Evolutionary conservation across 208 protist species (phyloP).

Genomic region (Trypanosoma congolense): DNA sequence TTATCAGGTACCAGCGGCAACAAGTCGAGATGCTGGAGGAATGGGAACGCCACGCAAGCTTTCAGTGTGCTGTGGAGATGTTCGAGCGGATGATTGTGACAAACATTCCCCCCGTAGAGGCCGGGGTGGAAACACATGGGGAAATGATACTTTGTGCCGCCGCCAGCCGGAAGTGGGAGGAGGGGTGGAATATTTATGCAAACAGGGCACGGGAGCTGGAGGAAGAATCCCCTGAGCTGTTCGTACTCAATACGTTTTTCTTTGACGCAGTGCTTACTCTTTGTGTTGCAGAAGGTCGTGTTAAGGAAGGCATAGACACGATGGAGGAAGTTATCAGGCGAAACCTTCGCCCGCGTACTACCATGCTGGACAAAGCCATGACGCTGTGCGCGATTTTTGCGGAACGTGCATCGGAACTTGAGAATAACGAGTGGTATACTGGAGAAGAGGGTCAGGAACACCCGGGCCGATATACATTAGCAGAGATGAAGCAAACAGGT

Average conservation of each 20-base stretch:
- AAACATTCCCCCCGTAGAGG: constrained; percentile 85
- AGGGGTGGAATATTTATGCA: constrained; percentile 74
- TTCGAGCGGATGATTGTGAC: constrained; percentile 88
- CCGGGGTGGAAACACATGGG: constrained; percentile 78
- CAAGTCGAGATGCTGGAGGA: constrained; percentile 74
- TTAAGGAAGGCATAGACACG: constrained; percentile 49
- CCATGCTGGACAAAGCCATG: constrained; percentile 77
- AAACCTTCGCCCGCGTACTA: constrained; percentile 50
- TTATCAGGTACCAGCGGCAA: constrained; percentile 75
- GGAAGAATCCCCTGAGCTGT: constrained; percentile 27
- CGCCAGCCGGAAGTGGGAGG: constrained; percentile 65
- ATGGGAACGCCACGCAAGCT: constrained; percentile 43
- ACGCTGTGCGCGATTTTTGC: constrained; percentile 52
- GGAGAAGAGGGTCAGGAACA: no score
- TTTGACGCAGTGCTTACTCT: constrained; percentile 80
- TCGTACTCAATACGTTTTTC: constrained; percentile 67
- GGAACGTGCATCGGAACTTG: constrained; percentile 29
- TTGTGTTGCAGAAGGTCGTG: constrained; percentile 57
- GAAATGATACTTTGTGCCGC: constrained; percentile 91
- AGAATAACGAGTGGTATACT: no score
- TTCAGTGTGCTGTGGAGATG: constrained; percentile 74
- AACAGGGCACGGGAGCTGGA: constrained; percentile 75
- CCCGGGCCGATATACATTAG: not conserved
- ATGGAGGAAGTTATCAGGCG: constrained; percentile 70
- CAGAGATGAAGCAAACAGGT: constrained; percentile 27